These are phyloP conservation scores for Lanmaoa rubissima DNA, from an alignment of 768 basidiomycete species.

Conservation along the genomic window DNA sequence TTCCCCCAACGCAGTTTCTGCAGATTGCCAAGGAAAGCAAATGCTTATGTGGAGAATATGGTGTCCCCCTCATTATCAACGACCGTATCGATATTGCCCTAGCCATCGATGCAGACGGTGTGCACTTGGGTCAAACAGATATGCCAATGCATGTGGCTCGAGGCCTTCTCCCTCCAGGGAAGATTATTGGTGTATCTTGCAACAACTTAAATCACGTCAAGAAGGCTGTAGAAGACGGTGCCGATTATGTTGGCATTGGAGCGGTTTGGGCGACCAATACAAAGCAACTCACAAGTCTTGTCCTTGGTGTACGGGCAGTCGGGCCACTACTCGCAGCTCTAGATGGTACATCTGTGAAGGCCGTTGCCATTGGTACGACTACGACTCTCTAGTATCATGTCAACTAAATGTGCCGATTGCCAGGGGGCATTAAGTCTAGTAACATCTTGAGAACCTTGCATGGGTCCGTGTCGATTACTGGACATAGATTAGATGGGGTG, in stretches of 20 bases:
- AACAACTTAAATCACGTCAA: slow-evolving; percentile 63
- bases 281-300: slow-evolving; percentile 64
- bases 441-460: slow-evolving; percentile 78
- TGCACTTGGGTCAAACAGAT: slow-evolving; percentile 90
- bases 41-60: slow-evolving; percentile 68
- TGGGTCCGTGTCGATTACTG: slow-evolving; percentile 58
- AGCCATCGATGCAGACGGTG: slow-evolving; percentile 70
- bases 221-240: slow-evolving; percentile 59
- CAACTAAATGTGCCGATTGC: background rate
- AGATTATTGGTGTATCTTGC: slow-evolving; percentile 82
- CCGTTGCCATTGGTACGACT: slow-evolving; percentile 81
- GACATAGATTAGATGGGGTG: slow-evolving; percentile 69
- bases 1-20: slow-evolving; percentile 55
- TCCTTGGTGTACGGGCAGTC: slow-evolving; percentile 72
- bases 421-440: slow-evolving; percentile 82
- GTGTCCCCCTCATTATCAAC: slow-evolving; percentile 83
- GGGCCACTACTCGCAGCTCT: slow-evolving; percentile 64
- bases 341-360: slow-evolving; percentile 59
- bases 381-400: background rate
- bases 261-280: slow-evolving; percentile 80
- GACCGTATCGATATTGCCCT: slow-evolving; percentile 86
- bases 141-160: slow-evolving; percentile 70
- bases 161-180: slow-evolving; percentile 59
- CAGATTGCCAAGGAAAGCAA: slow-evolving; percentile 70
- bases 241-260: slow-evolving; percentile 88